Conservation (phyloP, 2,329 filamentous ascomycete species). For the Beauveria asiatica region DNA sequence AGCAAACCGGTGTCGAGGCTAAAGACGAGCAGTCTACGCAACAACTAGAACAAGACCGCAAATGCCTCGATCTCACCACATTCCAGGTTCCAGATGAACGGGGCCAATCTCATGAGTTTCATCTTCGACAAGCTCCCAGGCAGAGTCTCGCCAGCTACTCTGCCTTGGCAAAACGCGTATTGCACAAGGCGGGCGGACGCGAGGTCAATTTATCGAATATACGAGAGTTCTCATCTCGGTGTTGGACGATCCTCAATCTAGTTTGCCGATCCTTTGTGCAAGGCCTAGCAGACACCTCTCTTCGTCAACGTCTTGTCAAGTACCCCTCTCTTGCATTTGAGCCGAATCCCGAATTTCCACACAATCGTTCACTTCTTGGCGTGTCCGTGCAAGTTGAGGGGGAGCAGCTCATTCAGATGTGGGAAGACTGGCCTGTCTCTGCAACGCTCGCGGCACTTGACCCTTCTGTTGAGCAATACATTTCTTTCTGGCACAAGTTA, state of each 20-base stretch:
- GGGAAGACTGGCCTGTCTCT: conserved; percentile 25
- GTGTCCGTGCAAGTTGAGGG: conserved; percentile 48
- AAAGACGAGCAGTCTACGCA: conserved; percentile 18
- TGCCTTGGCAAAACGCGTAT: conserved; percentile 37
- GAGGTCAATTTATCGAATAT: conserved; percentile 42
- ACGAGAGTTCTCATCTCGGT: conserved; percentile 31
- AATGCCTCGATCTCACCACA: conserved; percentile 8
- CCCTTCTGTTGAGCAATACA: conserved; percentile 23
- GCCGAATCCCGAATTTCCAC: conserved; percentile 17
- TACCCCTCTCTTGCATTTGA: conserved; percentile 40
- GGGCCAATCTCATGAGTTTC: conserved; percentile 17
- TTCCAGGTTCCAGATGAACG: conserved; percentile 17
- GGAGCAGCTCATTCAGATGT: conserved; percentile 41
- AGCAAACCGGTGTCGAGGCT: conserved; percentile 20
- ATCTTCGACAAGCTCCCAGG: conserved; percentile 33
- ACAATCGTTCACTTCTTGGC: conserved; percentile 42
- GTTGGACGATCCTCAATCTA: conserved; percentile 41
- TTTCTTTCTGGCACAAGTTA: conserved; percentile 39
- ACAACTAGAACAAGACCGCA: background rate
- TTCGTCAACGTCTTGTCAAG: conserved; percentile 36
- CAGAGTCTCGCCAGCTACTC: conserved; percentile 40
- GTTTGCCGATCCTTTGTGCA: conserved; percentile 45
- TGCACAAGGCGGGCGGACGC: conserved; percentile 39
- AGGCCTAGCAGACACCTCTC: conserved; percentile 39
- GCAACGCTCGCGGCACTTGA: conserved; percentile 13